These are phyloP conservation scores for Umbellularia californica DNA, from an alignment of 164 flowering plant species.

Conservation along the genomic window DNA sequence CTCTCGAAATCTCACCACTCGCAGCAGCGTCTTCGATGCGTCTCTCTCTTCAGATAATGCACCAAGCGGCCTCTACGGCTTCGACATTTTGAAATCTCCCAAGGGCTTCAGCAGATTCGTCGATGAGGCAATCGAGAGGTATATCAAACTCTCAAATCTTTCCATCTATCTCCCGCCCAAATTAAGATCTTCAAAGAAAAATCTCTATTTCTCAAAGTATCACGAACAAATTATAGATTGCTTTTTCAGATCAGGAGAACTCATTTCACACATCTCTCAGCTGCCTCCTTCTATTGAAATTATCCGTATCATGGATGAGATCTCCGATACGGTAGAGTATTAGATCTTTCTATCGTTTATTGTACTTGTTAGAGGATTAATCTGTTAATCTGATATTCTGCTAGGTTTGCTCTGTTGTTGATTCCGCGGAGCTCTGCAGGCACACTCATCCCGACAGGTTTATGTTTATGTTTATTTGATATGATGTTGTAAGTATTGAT, in stretches of 20 bases:
- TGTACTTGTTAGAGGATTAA: not conserved
- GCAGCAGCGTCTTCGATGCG: conserved; percentile 24
- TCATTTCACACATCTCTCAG: conserved; percentile 48
- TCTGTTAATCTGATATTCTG: not conserved
- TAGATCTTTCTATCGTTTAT: not conserved
- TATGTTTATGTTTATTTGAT: conserved; percentile 22
- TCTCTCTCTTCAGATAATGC: conserved; percentile 25
- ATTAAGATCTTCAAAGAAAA: not conserved
- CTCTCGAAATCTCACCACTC: conserved; percentile 13
- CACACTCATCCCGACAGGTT: conserved; percentile 96
- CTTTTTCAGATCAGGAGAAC: conserved; percentile 63
- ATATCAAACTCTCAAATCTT: not conserved
- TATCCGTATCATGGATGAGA: conserved; percentile 82
- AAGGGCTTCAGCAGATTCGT: conserved; percentile 77
- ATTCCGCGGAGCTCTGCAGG: conserved; percentile 89
- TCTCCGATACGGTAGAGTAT: conserved; percentile 64
- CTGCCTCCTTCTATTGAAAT: conserved; percentile 66
- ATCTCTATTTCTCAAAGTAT: not conserved
- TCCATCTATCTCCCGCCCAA: no score
- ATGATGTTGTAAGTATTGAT: no score
- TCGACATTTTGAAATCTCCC: conserved; percentile 60
- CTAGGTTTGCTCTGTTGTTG: conserved; percentile 89
- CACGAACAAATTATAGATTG: no score
- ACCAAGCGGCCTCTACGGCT: conserved; percentile 81
- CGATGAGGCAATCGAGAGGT: conserved; percentile 88